These are phyloP conservation scores for Saccharum hybrid DNA, from an alignment of 202 grass and related monocot species.

Conservation along the genomic window DNA sequence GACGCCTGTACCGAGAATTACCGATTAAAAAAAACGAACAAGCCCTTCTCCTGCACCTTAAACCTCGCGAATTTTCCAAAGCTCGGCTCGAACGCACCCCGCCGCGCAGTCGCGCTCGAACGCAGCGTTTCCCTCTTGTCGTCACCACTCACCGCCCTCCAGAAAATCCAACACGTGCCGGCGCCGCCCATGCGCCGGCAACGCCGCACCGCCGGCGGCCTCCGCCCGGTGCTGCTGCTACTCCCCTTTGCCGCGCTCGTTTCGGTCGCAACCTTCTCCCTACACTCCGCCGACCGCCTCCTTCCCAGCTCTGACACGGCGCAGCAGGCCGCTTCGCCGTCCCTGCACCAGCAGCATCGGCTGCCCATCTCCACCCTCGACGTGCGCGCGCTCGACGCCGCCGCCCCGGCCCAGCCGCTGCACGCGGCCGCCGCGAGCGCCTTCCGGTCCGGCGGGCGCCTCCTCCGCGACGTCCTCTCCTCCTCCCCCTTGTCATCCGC, in stretches of 20 bases:
- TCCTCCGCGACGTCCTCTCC: constrained; percentile 39
- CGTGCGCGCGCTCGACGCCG: constrained; percentile 29
- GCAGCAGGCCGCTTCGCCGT: not conserved
- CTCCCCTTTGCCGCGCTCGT: constrained; percentile 59
- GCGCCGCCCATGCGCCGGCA: constrained; percentile 49
- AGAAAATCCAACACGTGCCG: constrained; percentile 26
- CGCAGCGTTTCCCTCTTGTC: constrained; percentile 9
- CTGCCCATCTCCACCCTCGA: constrained; percentile 18
- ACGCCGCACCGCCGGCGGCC: constrained; percentile 36
- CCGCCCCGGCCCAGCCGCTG: not conserved
- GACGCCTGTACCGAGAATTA: too few relatives aligned
- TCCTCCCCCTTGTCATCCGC: not conserved
- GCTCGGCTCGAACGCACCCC: not conserved
- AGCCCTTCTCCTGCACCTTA: not conserved
- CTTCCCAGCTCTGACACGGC: not conserved
- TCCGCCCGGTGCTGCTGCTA: constrained; percentile 54
- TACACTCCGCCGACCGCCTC: constrained; percentile 50
- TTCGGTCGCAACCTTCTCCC: constrained; percentile 58
- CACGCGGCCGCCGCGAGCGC: constrained; percentile 44
- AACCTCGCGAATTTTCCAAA: constrained; percentile 38
- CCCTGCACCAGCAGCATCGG: not conserved
- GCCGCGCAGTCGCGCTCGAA: not conserved
- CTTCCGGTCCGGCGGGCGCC: constrained; percentile 36
- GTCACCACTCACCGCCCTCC: not conserved
- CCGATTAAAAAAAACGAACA: not conserved